Evolutionary conservation across 306 rosid genomes (phyloP).

Genomic region (Vigna mungo): DNA sequence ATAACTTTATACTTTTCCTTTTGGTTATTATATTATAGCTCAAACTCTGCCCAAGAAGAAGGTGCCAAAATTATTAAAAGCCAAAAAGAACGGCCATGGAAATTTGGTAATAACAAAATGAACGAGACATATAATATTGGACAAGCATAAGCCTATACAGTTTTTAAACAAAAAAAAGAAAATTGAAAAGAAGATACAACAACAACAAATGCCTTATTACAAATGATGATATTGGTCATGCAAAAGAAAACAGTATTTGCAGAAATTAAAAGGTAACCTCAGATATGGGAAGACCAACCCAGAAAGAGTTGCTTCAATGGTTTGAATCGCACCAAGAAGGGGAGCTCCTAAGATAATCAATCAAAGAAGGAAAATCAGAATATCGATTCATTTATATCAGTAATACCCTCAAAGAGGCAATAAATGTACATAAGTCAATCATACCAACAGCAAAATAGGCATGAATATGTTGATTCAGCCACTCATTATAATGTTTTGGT

Average conservation of each 20-base stretch:
- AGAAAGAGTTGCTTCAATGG: constrained; percentile 89
- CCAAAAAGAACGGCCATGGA: neutral
- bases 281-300: constrained; percentile 94
- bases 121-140: constrained; percentile 25
- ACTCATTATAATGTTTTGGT: constrained; percentile 80
- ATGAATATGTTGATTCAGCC: constrained; percentile 95
- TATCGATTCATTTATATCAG: constrained; percentile 19
- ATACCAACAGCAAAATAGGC: constrained; percentile 98
- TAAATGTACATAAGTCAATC: constrained; percentile 37
- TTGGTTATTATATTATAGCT: neutral
- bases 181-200: constrained; percentile 5
- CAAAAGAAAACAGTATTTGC: constrained; percentile 29
- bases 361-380: constrained; percentile 44
- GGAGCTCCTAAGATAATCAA: constrained; percentile 74
- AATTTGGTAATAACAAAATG: constrained; percentile 11
- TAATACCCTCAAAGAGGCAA: constrained; percentile 39
- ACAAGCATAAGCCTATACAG: constrained; percentile 40
- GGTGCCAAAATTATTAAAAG: constrained; percentile 27
- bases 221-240: neutral
- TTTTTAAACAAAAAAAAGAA: constrained; percentile 2
- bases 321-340: constrained; percentile 88
- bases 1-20: neutral
- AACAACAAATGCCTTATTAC: neutral
- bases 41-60: constrained; percentile 16
- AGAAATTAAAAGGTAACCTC: constrained; percentile 70